Percentiles rank a stretch among this genome's conserved stretches.
Evolutionary conservation across 371 early-diverging fungal species (phyloP).

Genomic region (Sporodiniella umbellata): DNA sequence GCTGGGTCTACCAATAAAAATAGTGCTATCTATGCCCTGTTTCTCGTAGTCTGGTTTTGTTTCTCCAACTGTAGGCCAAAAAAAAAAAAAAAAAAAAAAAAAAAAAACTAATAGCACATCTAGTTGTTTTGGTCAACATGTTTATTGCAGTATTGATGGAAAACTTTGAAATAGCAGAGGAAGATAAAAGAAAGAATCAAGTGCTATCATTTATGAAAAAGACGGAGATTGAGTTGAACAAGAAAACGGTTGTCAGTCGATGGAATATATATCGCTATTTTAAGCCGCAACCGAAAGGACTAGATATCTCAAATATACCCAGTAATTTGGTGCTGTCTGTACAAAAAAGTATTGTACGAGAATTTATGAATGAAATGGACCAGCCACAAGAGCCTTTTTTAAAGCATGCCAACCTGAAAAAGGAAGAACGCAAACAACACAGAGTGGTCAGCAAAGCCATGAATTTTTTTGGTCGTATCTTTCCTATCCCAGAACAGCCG

Average conservation of each 20-base stretch:
- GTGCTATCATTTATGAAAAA: conserved; percentile 45
- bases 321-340: conserved; percentile 37
- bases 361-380: conserved; percentile 43
- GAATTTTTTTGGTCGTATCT: conserved; percentile 6
- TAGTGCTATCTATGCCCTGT: conserved; percentile 49
- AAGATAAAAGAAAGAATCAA: conserved; percentile 57
- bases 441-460: conserved; percentile 4
- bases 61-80: conserved; percentile 64
- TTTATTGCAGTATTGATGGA: conserved; percentile 68
- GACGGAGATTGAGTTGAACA: conserved; percentile 32
- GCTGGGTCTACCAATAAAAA: conserved; percentile 33
- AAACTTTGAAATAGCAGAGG: conserved; percentile 62
- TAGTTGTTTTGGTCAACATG: conserved; percentile 62
- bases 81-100: neutral
- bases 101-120: neutral
- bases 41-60: conserved; percentile 58
- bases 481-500: neutral
- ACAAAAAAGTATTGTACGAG: conserved; percentile 49
- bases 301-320: conserved; percentile 41
- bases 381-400: neutral
- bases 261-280: conserved; percentile 57
- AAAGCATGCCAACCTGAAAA: neutral
- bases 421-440: neutral
- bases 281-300: conserved; percentile 45
- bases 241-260: conserved; percentile 43